Evolutionary conservation across 2,329 filamentous ascomycete genomes (phyloP), one percentile per base, ranked within the genome.

Genomic region (Epicoccum nigrum): DNA sequence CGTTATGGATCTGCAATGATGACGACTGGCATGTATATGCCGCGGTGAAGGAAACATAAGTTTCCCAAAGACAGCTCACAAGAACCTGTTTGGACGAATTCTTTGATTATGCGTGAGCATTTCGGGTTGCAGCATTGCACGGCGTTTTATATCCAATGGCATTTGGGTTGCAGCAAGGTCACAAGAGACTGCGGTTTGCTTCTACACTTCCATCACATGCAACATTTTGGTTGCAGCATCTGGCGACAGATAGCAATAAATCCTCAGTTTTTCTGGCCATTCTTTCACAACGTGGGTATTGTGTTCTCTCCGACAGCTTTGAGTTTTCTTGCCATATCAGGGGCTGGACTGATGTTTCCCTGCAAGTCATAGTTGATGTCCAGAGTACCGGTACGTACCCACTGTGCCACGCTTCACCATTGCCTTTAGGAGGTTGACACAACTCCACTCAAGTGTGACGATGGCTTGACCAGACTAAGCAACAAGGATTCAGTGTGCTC

Each of bases 1-100:
- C 63, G 63, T 11, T 65, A 65, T 25, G 63, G 63, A 20, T 55
- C 60, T 12, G 53, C 62, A 38, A 65, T 65, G 63, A 55, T 59
- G 34, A 62, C 58, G n/a, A 60, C 62, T 7, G 63, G 63, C 41
- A 56, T 62, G 51, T 63, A 65, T 32, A 58, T 65, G 60, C 63
- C 62, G 41, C 62, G 63, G 23, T 64, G 48, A 60, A 39, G 33
- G 43, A 39, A 19, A 25, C 7, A n/a, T 33, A 32, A 32, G 21
- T 17, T 28, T 3, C 4, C 6, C 5, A n/a, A 23, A 43, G 44
- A 30, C n/a, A 38, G 46, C 39, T 52, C 42, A 39, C n/a, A 43
- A 47, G 16, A 12, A 39, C 30, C 28, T 19, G 28, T 32, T 34
- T 43, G 44, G 39, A 30, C 39, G 27, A 52, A 25, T 17, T 43